Evolutionary conservation across 169 alveolate genomes (phyloP), one percentile per base, ranked within the genome.

Genomic region (Eimeria sp.): DNA sequence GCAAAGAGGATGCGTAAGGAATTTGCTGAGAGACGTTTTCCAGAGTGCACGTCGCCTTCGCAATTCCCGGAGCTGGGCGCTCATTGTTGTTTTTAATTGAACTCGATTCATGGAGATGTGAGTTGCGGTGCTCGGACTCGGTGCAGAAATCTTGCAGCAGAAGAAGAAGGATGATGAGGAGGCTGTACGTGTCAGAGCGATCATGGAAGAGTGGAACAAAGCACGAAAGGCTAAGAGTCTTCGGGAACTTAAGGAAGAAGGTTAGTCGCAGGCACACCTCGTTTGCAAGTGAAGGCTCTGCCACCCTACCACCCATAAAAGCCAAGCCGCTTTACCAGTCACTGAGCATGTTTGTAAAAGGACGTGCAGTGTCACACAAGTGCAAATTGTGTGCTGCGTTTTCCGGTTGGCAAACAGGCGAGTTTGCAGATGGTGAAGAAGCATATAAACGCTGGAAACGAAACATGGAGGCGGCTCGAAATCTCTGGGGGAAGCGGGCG

Each of bases 141-240:
- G 78, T 34, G 57, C 86, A 93, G 96, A 93, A 54, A 93, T 93
- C 22, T 22, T 93, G 92, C 91, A 82, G 49, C 93, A 93, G 76
- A 93, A 93, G 43, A 75, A 58, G 54, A 43, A 70, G 16, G 93
- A 93, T 18, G 93, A 93, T 30, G 96, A 76, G 27, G 96, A 93
- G 58, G 93, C 93, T 63, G 88, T 78, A 30, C 96, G 88, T 30
- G 80, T 93, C 54, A 86, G 67, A 7, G 96, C 96, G n/a, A 90
- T 78, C 61, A 93, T 93, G 96, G 96, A 93, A 20, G 96, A 93
- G 73, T 93, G 96, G 96, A 93, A 93, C 75, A 76, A 78, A 45
- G 2, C 89, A 51, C 87, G 89, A 51, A 86, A 73, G 16, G 61
- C 75, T 16, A 58, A 65, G 93, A 93, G 96, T 20, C 87, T 93